These are phyloP conservation scores for Vigna mungo DNA, from an alignment of 306 rosid species.

Conservation along the genomic window DNA sequence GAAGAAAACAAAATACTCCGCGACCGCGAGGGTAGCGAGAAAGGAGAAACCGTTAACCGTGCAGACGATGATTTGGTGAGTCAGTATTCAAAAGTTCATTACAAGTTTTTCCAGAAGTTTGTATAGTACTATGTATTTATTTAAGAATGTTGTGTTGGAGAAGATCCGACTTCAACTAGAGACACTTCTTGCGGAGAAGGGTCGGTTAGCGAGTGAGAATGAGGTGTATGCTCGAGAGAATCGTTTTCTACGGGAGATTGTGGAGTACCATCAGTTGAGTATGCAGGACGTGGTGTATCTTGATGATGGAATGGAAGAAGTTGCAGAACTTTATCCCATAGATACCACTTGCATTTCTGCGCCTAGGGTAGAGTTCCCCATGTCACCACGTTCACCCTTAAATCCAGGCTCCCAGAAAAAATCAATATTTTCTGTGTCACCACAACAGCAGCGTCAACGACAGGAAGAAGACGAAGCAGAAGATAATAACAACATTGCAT, in stretches of 20 bases:
- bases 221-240: constrained; percentile 84
- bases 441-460: neutral
- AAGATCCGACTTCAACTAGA: constrained; percentile 91
- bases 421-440: constrained; percentile 42
- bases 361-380: constrained; percentile 25
- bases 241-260: constrained; percentile 84
- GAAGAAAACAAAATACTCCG: constrained; percentile 89
- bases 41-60: constrained; percentile 60
- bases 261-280: constrained; percentile 87
- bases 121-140: neutral
- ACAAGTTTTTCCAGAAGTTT: no score
- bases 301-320: constrained; percentile 78
- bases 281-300: constrained; percentile 85
- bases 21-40: constrained; percentile 74
- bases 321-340: constrained; percentile 67
- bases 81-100: neutral
- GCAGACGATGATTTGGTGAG: constrained; percentile 88
- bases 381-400: constrained; percentile 53
- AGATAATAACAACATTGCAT: neutral
- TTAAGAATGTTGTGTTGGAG: neutral
- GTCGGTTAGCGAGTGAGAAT: constrained; percentile 82
- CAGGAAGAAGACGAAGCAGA: neutral
- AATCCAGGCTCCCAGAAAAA: constrained; percentile 12
- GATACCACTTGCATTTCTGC: constrained; percentile 22
- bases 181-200: constrained; percentile 88